Conservation (phyloP, 345 rosid species). For the Mercurialis annua region DNA sequence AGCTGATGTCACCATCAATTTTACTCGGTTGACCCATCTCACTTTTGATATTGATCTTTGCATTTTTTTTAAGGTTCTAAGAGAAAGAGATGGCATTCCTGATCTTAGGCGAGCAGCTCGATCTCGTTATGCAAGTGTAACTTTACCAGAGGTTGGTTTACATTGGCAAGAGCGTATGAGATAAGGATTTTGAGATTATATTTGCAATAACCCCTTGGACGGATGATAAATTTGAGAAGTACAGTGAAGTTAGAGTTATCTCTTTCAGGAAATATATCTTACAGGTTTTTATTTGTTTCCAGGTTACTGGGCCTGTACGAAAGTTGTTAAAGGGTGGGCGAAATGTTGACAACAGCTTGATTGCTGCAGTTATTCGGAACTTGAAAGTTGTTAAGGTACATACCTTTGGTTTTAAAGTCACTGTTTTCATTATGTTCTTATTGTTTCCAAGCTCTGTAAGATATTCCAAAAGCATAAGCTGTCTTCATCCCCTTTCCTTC, state of each 20-base stretch:
- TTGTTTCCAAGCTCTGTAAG: slow-evolving; percentile 15
- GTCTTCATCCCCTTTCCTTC: neutral
- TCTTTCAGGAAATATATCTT: slow-evolving; percentile 17
- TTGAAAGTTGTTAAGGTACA: slow-evolving; percentile 74
- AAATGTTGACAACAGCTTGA: slow-evolving; percentile 64
- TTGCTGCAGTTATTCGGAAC: slow-evolving; percentile 73
- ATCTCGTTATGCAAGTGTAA: slow-evolving; percentile 71
- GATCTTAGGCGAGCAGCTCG: slow-evolving; percentile 88
- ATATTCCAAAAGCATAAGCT: slow-evolving; percentile 1
- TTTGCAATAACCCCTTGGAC: slow-evolving; percentile 11
- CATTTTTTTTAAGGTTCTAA: slow-evolving; percentile 52
- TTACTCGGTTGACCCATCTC: neutral
- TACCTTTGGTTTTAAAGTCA: slow-evolving; percentile 16
- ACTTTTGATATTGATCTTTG: slow-evolving; percentile 16
- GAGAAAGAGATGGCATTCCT: slow-evolving; percentile 90
- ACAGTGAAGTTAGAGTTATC: slow-evolving; percentile 4
- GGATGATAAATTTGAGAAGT: neutral
- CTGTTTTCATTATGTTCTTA: slow-evolving; percentile 3
- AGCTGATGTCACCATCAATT: neutral
- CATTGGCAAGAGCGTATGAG: slow-evolving; percentile 9
- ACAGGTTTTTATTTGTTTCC: slow-evolving; percentile 24
- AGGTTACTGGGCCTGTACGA: slow-evolving; percentile 60
- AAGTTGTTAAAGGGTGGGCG: slow-evolving; percentile 64
- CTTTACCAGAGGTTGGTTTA: slow-evolving; percentile 71
- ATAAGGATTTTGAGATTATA: slow-evolving; percentile 9